These are phyloP conservation scores for Trifolium fragiferum DNA, from an alignment of 306 rosid species.

Conservation along the genomic window DNA sequence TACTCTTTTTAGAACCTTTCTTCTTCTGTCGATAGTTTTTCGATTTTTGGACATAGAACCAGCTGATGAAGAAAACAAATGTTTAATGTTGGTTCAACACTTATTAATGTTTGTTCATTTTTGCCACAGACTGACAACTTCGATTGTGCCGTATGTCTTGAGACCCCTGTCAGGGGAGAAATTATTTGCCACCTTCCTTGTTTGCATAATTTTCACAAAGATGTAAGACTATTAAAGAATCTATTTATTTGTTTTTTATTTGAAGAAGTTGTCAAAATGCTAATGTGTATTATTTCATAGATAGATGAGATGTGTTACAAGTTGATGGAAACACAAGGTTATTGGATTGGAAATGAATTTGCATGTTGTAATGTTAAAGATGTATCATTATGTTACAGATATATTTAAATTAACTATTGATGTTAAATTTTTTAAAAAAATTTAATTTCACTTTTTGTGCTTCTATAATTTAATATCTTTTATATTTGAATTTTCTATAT, in stretches of 20 bases:
- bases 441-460: too few relatives aligned
- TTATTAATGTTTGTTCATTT: conserved; percentile 33
- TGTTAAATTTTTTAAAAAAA: too few relatives aligned
- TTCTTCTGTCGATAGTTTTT: not conserved
- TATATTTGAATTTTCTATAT: too few relatives aligned
- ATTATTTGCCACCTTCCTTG: conserved; percentile 94
- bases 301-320: conserved; percentile 17
- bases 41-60: conserved; percentile 10
- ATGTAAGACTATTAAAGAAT: conserved; percentile 52
- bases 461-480: too few relatives aligned
- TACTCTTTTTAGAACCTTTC: not conserved
- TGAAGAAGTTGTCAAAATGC: conserved; percentile 1
- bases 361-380: conserved; percentile 22
- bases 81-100: conserved; percentile 13
- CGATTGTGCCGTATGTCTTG: conserved; percentile 89
- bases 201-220: conserved; percentile 98
- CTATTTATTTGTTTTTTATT: conserved; percentile 9
- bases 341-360: conserved; percentile 1
- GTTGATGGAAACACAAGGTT: conserved; percentile 18
- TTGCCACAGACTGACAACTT: conserved; percentile 65
- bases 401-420: too few relatives aligned
- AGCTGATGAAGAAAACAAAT: conserved; percentile 11
- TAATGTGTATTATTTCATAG: conserved; percentile 5
- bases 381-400: too few relatives aligned
- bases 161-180: conserved; percentile 74